Conservation (phyloP, 768 basidiomycete genomes). For the Tricholoma sp. region DNA sequence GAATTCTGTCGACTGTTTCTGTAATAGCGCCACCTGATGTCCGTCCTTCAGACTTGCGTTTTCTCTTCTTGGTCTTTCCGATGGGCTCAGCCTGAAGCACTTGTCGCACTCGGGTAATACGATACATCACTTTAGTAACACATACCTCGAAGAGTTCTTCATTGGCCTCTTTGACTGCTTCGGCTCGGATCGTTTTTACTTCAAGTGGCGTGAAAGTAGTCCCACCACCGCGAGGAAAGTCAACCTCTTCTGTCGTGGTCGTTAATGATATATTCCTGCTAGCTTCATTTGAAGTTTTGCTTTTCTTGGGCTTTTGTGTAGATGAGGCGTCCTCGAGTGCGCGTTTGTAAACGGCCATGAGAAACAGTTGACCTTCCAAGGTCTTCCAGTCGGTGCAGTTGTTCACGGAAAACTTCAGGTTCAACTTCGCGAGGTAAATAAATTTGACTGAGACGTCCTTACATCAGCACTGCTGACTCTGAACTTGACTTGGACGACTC, state of each 20-base stretch:
- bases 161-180: slow-evolving; percentile 81
- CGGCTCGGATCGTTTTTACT: slow-evolving; percentile 78
- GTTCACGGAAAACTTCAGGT: not conserved
- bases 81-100: slow-evolving; percentile 26
- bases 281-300: slow-evolving; percentile 37
- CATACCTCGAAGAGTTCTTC: slow-evolving; percentile 69
- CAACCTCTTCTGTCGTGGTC: slow-evolving; percentile 60
- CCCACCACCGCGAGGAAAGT: slow-evolving; percentile 95
- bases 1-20: slow-evolving; percentile 51
- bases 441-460: slow-evolving; percentile 12
- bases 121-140: slow-evolving; percentile 1
- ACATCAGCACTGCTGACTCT: slow-evolving; percentile 13
- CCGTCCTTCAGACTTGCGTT: slow-evolving; percentile 40
- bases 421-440: not conserved
- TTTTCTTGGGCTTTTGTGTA: slow-evolving; percentile 54
- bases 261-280: slow-evolving; percentile 18
- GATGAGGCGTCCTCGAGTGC: slow-evolving; percentile 48
- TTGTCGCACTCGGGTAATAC: not conserved
- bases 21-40: slow-evolving; percentile 22
- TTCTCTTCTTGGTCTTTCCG: slow-evolving; percentile 42
- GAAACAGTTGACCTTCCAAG: not conserved
- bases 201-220: slow-evolving; percentile 85
- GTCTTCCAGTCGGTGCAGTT: not conserved
- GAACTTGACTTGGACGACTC: not conserved
- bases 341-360: slow-evolving; percentile 57